These are phyloP conservation scores for Batrachochytrium dendrobatidis DNA, from an alignment of 371 early-diverging fungal species.

Conservation along the genomic window DNA sequence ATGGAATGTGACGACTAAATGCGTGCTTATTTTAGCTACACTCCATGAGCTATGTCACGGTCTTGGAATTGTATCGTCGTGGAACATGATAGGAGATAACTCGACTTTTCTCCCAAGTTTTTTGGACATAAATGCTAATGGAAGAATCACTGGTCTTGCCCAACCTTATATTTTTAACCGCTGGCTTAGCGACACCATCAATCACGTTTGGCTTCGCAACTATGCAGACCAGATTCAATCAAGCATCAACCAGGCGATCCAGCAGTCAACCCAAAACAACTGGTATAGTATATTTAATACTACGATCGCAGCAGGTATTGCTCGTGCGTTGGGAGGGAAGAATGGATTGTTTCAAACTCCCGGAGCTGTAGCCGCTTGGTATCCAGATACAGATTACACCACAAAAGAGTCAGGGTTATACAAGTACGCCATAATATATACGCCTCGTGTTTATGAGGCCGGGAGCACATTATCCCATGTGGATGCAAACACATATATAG, in stretches of 20 bases:
- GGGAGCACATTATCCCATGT: conserved; percentile 3
- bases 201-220: background rate
- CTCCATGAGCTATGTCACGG: conserved; percentile 61
- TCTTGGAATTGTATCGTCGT: conserved; percentile 56
- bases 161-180: conserved; percentile 27
- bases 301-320: background rate
- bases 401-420: background rate
- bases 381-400: background rate
- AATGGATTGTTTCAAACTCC: background rate
- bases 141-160: conserved; percentile 14
- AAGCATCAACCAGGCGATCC: background rate
- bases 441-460: background rate
- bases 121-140: conserved; percentile 10
- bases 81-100: conserved; percentile 29
- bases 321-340: background rate
- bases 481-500: background rate
- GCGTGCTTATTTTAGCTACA: conserved; percentile 25
- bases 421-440: background rate
- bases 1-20: no score
- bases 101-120: conserved; percentile 14
- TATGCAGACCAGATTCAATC: background rate
- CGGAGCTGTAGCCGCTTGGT: background rate
- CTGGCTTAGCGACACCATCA: conserved; percentile 10
- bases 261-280: background rate
- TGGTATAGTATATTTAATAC: background rate